Evolutionary conservation across 2,329 filamentous ascomycete genomes (phyloP).

Genomic region (Xylaria arbuscula): DNA sequence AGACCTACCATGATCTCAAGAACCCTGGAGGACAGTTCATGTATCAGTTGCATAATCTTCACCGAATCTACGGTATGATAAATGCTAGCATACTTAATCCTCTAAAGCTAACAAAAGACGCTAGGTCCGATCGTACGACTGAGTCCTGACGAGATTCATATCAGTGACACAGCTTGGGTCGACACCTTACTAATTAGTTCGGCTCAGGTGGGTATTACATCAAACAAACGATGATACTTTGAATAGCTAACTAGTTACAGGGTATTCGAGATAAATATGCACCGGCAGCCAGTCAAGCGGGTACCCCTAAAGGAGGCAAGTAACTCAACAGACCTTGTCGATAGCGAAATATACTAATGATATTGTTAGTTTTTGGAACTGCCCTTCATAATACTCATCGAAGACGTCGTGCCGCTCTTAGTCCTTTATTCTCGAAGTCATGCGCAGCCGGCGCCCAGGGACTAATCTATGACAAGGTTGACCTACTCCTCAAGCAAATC

Average conservation of each 20-base stretch:
- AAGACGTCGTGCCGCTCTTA: constrained; percentile 31
- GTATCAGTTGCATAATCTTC: constrained; percentile 27
- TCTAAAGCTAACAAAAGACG: constrained; percentile 40
- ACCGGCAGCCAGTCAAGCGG: constrained; percentile 32
- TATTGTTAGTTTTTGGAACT: constrained; percentile 32
- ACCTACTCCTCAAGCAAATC: constrained; percentile 25
- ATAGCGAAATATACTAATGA: neutral
- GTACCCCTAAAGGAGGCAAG: constrained; percentile 31
- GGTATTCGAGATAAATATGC: constrained; percentile 36
- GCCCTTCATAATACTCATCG: constrained; percentile 30
- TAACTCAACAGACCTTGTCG: neutral
- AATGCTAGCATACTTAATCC: neutral
- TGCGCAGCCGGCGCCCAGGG: constrained; percentile 23
- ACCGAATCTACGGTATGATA: constrained; percentile 33
- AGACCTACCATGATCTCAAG: constrained; percentile 48
- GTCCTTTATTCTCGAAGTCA: constrained; percentile 33
- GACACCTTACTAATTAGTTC: constrained; percentile 28
- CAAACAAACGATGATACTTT: neutral
- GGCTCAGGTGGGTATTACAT: constrained; percentile 25
- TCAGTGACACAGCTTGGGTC: constrained; percentile 33
- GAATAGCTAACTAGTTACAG: constrained; percentile 10
- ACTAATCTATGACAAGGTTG: constrained; percentile 33
- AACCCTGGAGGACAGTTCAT: constrained; percentile 52
- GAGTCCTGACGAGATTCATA: constrained; percentile 61
- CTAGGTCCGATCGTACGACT: constrained; percentile 63